Evolutionary conservation across 257 asterid species (phyloP).

Genomic region (Lycium barbarum): DNA sequence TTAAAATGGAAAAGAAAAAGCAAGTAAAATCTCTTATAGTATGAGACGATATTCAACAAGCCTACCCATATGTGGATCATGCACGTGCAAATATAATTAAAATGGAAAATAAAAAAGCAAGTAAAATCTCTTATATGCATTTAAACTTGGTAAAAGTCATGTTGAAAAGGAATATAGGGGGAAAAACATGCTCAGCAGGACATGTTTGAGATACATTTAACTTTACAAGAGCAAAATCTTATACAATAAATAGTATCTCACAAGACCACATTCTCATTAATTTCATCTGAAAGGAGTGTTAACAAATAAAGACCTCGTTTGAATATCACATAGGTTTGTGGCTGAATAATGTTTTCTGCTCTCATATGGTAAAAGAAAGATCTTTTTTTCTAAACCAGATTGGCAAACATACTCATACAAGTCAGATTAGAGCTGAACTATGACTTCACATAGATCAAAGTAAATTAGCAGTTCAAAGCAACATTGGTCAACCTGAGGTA

Average conservation of each 20-base stretch:
- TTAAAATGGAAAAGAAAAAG: background rate
- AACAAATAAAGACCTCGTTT: background rate
- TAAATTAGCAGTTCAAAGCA: background rate
- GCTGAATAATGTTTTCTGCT: background rate
- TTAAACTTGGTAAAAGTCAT: background rate
- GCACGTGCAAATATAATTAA: background rate
- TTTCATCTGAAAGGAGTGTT: background rate
- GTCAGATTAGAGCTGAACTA: conserved; percentile 24
- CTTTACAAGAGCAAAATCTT: conserved; percentile 2
- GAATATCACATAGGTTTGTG: background rate
- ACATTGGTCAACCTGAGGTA: conserved; percentile 74
- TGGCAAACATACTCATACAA: conserved; percentile 11
- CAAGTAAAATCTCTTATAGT: background rate
- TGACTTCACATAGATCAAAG: background rate
- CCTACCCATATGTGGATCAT: background rate
- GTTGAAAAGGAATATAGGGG: background rate
- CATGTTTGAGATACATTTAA: background rate
- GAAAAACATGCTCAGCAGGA: background rate
- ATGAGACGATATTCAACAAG: background rate
- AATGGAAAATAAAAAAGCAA: background rate
- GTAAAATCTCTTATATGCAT: background rate
- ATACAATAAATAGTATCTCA: background rate
- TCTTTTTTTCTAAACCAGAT: background rate
- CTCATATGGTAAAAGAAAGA: background rate
- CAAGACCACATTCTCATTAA: background rate